A percentile compares a stretch with the other conserved stretches of the same genome.
These are phyloP conservation scores for Xylaria longipes DNA, from an alignment of 495 filamentous ascomycete species.

Conservation along the genomic window DNA sequence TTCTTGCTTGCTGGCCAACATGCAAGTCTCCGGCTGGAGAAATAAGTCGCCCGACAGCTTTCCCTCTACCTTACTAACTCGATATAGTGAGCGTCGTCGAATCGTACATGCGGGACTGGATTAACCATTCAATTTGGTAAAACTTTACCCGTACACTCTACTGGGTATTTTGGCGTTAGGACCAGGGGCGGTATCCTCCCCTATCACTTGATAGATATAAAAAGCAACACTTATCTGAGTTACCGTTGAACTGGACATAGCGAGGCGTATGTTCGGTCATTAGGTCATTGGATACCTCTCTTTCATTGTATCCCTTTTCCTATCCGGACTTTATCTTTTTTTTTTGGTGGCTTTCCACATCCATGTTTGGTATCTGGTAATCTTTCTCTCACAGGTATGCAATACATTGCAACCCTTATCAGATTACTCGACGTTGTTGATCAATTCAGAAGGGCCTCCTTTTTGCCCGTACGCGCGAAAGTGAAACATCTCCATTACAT, in stretches of 20 bases:
- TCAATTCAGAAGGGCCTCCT: background rate
- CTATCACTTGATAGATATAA: background rate
- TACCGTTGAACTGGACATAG: background rate
- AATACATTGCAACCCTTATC: background rate
- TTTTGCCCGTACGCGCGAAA: background rate
- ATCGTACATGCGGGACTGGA: background rate
- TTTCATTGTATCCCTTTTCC: background rate
- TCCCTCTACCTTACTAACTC: background rate
- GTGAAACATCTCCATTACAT: conserved; percentile 21
- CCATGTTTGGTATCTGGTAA: conserved; percentile 18
- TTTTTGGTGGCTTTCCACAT: conserved; percentile 1
- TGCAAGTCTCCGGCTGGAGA: background rate
- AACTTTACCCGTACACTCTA: background rate
- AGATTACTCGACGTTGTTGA: conserved; percentile 5
- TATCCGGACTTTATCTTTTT: background rate
- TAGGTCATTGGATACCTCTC: background rate
- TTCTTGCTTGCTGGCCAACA: background rate
- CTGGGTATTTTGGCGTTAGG: background rate
- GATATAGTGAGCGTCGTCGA: background rate
- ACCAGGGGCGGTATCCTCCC: background rate
- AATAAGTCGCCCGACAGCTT: background rate
- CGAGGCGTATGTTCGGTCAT: background rate
- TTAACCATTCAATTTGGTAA: background rate
- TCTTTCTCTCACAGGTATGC: background rate
- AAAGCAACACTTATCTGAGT: background rate